A percentile compares a stretch with the other conserved stretches of the same genome.
phyloP scores from a whole-genome alignment of 2,329 filamentous ascomycete species.

The Nemania serpens region DNA sequence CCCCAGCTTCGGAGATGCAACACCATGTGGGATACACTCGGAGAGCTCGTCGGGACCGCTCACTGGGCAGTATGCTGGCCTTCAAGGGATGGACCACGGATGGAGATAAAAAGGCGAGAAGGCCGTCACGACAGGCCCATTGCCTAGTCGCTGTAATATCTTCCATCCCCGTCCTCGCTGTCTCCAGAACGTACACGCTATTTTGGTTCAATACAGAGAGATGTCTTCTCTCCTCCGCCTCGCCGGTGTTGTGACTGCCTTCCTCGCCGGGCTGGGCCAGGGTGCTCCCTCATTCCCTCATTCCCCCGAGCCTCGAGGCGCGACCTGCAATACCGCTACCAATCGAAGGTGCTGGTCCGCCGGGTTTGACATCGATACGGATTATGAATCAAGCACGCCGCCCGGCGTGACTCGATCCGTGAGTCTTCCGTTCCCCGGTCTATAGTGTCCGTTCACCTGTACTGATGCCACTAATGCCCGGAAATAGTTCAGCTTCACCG shows the following conservation, averaged over 20 bases:
- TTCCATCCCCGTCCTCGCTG: not conserved
- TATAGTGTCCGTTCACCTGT: not conserved
- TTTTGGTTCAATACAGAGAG: not conserved
- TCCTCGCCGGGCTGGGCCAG: conserved; percentile 1
- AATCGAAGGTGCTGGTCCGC: conserved; percentile 4
- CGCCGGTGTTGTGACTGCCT: not conserved
- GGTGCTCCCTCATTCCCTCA: not conserved
- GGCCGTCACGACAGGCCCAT: not conserved
- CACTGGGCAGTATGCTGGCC: not conserved
- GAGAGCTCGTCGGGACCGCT: not conserved
- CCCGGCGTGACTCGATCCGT: conserved; percentile 5
- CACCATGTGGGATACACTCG: too few species aligned
- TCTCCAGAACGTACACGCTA: not conserved
- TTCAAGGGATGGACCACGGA: not conserved
- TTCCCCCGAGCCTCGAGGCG: not conserved
- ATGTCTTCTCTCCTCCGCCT: conserved; percentile 8
- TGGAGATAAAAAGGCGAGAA: not conserved
- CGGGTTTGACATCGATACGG: conserved; percentile 9
- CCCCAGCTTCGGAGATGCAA: not conserved
- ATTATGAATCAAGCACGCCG: conserved; percentile 9
- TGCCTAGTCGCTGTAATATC: not conserved
- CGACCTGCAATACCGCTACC: not conserved
- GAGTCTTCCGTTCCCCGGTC: not conserved
- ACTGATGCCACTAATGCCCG: not conserved
- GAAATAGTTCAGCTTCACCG: not conserved